Evolutionary conservation across 2,329 filamentous ascomycete species (phyloP), one percentile per base, ranked within the genome.

Genomic region (Blastomyces gilchristii): DNA sequence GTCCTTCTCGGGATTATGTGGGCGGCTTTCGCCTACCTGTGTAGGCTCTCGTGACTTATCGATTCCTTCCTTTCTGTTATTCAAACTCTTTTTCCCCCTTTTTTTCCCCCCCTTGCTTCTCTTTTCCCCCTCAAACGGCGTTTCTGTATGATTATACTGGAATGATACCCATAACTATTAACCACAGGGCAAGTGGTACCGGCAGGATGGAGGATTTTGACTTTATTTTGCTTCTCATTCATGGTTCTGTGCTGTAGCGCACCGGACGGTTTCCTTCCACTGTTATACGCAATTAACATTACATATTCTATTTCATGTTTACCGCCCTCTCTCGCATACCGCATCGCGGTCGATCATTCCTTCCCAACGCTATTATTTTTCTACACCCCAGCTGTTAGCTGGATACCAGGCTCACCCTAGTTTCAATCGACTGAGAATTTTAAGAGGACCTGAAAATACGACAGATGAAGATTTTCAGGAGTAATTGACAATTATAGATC

Each of bases 151-250:
- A 31, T 59, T 59, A 31, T 22, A 59, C 37, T 59, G 14, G 41
- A 41, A 59, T 59, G 57, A 59, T 59, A 59, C 57, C 57, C 57
- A 25, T 54, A 47, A 59, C 16, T 59, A 47, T 59, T 59, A 59
- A 59, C 57, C 43, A 49, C 57, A 47, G 39, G 2, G 43, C 41
- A 34, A 59, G 16, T 25, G 39, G 57, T 45, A 22, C 39, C 28
- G 43, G 43, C 41, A 47, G 22, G 57, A 47, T 34, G 57, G 39
- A 45, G 57, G 41, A 34, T 49, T 34, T 31, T 22, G 22, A 34
- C 28, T 47, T 47, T 41, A 16, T 45, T 59, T 39, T 49, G 39
- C 41, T 49, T 5, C 41, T 7, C 16, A 43, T 45, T 34, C 18
- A 2, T 31, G 37, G 22, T 28, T 59, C 57, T 49, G 41, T 47